Percentiles rank a stretch among this genome's conserved stretches.
Evolutionary conservation across 2,329 filamentous ascomycete genomes (phyloP).

Genomic region (Emydomyces testavorans): DNA sequence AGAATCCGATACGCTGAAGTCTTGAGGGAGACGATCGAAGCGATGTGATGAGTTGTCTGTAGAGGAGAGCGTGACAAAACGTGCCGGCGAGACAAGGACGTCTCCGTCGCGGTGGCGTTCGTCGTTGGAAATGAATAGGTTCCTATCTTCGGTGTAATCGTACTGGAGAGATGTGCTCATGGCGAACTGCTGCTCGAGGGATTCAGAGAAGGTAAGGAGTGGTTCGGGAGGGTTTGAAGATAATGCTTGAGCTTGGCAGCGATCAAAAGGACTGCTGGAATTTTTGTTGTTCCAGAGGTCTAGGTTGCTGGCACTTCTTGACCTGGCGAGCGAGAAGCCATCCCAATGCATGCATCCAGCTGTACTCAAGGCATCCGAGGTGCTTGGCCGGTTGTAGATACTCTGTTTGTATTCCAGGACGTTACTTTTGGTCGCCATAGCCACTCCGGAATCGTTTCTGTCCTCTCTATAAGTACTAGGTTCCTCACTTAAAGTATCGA

Average conservation of each 20-base stretch:
- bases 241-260: too few relatives aligned
- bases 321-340: not conserved
- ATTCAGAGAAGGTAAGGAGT: not conserved
- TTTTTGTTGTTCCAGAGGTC: not conserved
- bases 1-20: too few relatives aligned
- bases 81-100: too few relatives aligned
- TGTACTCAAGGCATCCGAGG: not conserved
- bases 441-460: constrained; percentile 1
- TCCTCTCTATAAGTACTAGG: not conserved
- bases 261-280: not conserved
- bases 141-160: not conserved
- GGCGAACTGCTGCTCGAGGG: constrained; percentile 1
- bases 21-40: too few relatives aligned
- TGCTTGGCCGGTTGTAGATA: not conserved
- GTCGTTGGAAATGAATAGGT: not conserved
- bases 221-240: not conserved
- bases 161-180: not conserved
- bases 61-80: too few relatives aligned
- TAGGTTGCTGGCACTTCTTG: constrained; percentile 1
- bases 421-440: not conserved
- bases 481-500: not conserved
- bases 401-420: not conserved
- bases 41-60: too few relatives aligned
- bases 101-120: too few relatives aligned
- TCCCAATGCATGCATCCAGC: not conserved